Evolutionary conservation across 768 basidiomycete genomes (phyloP).

Genomic region (Guyanaporus albipodus): DNA sequence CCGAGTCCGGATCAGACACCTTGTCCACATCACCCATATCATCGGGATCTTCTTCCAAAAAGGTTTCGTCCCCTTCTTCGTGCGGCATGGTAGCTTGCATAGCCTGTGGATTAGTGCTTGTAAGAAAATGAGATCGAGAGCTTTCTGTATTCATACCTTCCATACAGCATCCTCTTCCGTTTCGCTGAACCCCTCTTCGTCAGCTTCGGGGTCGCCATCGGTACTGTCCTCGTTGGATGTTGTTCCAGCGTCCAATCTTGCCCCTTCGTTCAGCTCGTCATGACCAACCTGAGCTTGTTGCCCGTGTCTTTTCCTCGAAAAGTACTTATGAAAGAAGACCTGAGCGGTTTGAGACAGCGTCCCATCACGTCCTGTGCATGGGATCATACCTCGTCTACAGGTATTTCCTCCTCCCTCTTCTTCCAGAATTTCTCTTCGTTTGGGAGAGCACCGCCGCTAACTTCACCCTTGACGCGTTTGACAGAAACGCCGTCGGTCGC

Average conservation of each 20-base stretch:
- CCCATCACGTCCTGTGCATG: not conserved
- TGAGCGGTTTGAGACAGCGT: constrained; percentile 25
- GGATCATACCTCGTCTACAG: constrained; percentile 73
- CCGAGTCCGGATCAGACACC: constrained; percentile 26
- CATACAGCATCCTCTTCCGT: constrained; percentile 73
- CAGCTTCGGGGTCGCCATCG: constrained; percentile 32
- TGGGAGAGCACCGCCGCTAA: constrained; percentile 45
- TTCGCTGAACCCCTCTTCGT: constrained; percentile 43
- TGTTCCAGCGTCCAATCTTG: constrained; percentile 23
- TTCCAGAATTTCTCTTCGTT: constrained; percentile 77
- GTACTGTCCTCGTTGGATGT: constrained; percentile 16
- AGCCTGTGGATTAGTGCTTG: constrained; percentile 48
- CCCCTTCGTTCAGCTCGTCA: constrained; percentile 27
- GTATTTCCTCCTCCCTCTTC: constrained; percentile 64
- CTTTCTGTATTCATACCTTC: constrained; percentile 56
- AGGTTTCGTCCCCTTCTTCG: constrained; percentile 45
- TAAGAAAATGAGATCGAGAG: not conserved
- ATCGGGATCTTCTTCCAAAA: constrained; percentile 35
- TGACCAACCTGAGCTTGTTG: constrained; percentile 43
- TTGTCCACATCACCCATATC: constrained; percentile 22
- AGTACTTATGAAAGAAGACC: constrained; percentile 92
- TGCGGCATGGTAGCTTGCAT: constrained; percentile 87
- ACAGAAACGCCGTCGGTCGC: constrained; percentile 60
- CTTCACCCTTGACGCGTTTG: constrained; percentile 64
- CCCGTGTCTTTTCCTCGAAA: constrained; percentile 63